These are phyloP conservation scores for Phytophthora macrochlamydospora DNA, from an alignment of 352 stramenopile species.

Conservation along the genomic window DNA sequence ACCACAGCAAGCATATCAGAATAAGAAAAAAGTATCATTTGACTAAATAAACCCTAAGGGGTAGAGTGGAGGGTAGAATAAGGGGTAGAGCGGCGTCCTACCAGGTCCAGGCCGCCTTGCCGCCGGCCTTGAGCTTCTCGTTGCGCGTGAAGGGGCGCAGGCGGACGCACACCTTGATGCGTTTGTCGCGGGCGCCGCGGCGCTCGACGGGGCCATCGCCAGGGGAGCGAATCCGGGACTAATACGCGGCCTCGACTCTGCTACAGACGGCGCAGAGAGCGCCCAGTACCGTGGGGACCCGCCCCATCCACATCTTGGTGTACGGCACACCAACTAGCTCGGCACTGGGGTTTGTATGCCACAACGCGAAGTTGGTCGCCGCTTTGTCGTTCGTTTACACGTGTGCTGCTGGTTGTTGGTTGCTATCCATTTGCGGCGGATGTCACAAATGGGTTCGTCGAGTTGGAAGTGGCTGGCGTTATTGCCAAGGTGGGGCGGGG, in stretches of 20 bases:
- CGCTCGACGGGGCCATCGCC: slow-evolving; percentile 25
- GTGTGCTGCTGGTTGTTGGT: background rate
- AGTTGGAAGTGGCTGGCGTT: background rate
- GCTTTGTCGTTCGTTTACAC: background rate
- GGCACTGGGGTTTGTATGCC: background rate
- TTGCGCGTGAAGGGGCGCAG: slow-evolving; percentile 78
- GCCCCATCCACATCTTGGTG: slow-evolving; percentile 41
- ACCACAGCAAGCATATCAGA: too few species aligned
- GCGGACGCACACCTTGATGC: slow-evolving; percentile 83
- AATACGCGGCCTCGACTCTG: slow-evolving; percentile 18
- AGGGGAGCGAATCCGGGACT: slow-evolving; percentile 34
- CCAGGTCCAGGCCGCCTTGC: slow-evolving; percentile 86
- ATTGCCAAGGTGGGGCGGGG: background rate
- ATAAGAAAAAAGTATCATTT: background rate
- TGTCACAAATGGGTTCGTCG: background rate
- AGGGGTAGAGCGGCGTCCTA: slow-evolving; percentile 21
- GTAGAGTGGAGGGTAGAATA: background rate
- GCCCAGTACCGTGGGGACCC: slow-evolving; percentile 22
- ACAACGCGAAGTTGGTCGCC: background rate
- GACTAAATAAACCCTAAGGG: background rate
- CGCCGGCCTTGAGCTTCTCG: slow-evolving; percentile 67
- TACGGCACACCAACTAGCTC: slow-evolving; percentile 19
- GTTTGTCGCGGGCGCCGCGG: slow-evolving; percentile 49
- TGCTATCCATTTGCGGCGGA: background rate
- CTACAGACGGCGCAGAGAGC: slow-evolving; percentile 43